Conservation (phyloP, 2,329 filamentous ascomycete species). For the Trichophyton verrucosum region DNA sequence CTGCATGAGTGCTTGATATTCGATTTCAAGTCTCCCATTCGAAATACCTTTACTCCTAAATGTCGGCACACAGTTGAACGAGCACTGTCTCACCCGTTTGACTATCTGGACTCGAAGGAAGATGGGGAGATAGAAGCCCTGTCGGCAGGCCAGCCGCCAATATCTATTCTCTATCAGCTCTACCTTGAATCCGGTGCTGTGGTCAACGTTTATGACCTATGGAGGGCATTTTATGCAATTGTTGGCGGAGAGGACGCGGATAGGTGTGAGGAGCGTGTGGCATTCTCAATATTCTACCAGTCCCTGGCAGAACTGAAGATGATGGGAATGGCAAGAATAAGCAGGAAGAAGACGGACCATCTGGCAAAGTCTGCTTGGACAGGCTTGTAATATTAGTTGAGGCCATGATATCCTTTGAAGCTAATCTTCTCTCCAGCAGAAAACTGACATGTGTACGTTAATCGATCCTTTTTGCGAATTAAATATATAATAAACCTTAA, state of each 20-base stretch:
- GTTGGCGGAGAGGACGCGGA: slow-evolving; percentile 26
- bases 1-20: slow-evolving; percentile 48
- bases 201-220: slow-evolving; percentile 50
- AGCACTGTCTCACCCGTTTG: slow-evolving; percentile 46
- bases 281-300: slow-evolving; percentile 67
- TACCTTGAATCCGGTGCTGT: slow-evolving; percentile 51
- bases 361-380: slow-evolving; percentile 72
- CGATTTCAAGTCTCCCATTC: slow-evolving; percentile 45
- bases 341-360: slow-evolving; percentile 85
- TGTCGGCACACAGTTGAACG: slow-evolving; percentile 49
- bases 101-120: slow-evolving; percentile 46
- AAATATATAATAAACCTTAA: neutral
- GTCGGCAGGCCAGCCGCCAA: slow-evolving; percentile 44
- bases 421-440: no score
- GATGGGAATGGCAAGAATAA: slow-evolving; percentile 78
- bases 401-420: no score
- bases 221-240: slow-evolving; percentile 48
- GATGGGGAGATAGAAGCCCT: slow-evolving; percentile 23
- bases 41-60: slow-evolving; percentile 46
- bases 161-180: slow-evolving; percentile 49
- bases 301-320: slow-evolving; percentile 72
- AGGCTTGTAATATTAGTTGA: slow-evolving; percentile 35
- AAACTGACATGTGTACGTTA: no score
- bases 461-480: no score
- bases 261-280: slow-evolving; percentile 22